phyloP scores from a whole-genome alignment of 2,329 filamentous ascomycete species.

The Helminthosporium solani region DNA sequence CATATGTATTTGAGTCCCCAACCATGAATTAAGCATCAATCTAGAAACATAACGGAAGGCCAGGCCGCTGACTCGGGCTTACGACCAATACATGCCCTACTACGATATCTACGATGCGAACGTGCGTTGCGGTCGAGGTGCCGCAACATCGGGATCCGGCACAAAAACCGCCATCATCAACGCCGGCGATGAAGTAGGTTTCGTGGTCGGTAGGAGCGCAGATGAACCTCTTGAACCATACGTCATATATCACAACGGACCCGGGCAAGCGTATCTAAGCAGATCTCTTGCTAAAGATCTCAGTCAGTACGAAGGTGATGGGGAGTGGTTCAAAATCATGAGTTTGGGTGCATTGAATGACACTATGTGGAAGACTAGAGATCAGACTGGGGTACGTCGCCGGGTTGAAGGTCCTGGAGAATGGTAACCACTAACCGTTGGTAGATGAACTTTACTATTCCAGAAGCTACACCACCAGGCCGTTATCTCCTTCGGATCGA shows the following conservation, averaged over 20 bases:
- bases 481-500: constrained; percentile 13
- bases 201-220: constrained; percentile 9
- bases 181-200: constrained; percentile 11
- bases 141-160: constrained; percentile 4
- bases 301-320: constrained; percentile 8
- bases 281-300: constrained; percentile 2
- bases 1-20: background rate
- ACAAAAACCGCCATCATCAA: constrained; percentile 10
- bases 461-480: constrained; percentile 10
- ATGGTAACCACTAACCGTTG: background rate
- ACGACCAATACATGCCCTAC: constrained; percentile 19
- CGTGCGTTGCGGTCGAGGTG: constrained; percentile 11
- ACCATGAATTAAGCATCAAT: background rate
- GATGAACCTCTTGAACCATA: constrained; percentile 12
- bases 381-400: constrained; percentile 3
- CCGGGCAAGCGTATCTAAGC: constrained; percentile 13
- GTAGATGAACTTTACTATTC: constrained; percentile 16
- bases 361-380: constrained; percentile 8
- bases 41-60: constrained; percentile 14
- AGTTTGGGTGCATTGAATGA: constrained; percentile 7
- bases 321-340: constrained; percentile 17
- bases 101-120: constrained; percentile 12
- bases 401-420: too few species aligned
- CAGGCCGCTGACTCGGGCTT: constrained; percentile 8
- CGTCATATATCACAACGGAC: constrained; percentile 17